Evolutionary conservation across 2,329 filamentous ascomycete genomes (phyloP).

Genomic region (Dactylonectria macrodidyma): DNA sequence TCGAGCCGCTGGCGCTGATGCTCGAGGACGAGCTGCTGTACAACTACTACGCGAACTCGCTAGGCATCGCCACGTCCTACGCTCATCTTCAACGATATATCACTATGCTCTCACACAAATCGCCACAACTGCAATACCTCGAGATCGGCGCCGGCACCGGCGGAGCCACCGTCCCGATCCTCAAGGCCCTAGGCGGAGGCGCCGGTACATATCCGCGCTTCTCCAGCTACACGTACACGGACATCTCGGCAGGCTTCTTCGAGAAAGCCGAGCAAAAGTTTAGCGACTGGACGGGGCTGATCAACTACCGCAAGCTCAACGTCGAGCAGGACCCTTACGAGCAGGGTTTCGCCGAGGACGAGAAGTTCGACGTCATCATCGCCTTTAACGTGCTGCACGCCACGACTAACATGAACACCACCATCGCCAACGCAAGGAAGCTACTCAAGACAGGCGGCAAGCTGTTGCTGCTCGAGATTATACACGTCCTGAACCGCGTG

Average conservation of each 20-base stretch:
- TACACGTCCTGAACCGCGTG: constrained; percentile 2
- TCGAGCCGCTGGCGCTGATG: constrained; percentile 22
- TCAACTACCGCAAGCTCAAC: constrained; percentile 22
- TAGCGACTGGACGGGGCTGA: constrained; percentile 5
- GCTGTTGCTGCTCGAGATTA: constrained; percentile 9
- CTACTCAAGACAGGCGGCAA: constrained; percentile 18
- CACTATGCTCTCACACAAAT: constrained; percentile 12
- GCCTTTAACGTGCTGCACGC: constrained; percentile 21
- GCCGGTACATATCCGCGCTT: constrained; percentile 4
- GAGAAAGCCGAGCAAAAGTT: constrained; percentile 22
- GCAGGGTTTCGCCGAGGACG: constrained; percentile 23
- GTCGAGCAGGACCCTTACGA: constrained; percentile 12
- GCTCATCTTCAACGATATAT: constrained; percentile 9
- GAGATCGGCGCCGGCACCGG: constrained; percentile 25
- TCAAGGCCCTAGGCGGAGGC: constrained; percentile 9
- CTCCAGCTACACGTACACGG: constrained; percentile 13
- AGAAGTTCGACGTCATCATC: constrained; percentile 15
- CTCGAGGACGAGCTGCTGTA: constrained; percentile 20
- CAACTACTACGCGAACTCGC: constrained; percentile 15
- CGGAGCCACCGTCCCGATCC: background rate
- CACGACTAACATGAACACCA: constrained; percentile 15
- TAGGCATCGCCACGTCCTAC: constrained; percentile 3
- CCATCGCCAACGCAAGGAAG: constrained; percentile 5
- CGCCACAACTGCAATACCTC: constrained; percentile 12
- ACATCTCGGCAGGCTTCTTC: constrained; percentile 24